Base-by-base conservation (phyloP, 202 grass and related monocot species). In the Dendrocalamus latiflorus region DNA sequence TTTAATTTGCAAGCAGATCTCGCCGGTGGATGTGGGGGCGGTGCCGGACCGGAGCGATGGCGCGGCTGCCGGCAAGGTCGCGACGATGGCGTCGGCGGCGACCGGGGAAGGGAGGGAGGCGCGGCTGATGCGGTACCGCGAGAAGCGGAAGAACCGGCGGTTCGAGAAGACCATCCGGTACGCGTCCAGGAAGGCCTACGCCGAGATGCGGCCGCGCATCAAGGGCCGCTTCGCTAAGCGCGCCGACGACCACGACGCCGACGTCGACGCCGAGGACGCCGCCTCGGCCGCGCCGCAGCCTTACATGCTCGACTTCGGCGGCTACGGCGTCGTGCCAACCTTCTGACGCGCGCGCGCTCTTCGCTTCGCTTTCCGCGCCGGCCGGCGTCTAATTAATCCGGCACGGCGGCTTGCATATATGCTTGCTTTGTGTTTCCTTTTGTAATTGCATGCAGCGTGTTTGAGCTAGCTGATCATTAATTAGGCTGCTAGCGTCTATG, bases 111-210 rank as follows among this genome's bases (percentile, higher is more conserved):
- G 79, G 83, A 80, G 89, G 78, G 85, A 88, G 82, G 91, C 91
- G 18, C 88, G 91, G 62, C 88, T 97, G 76, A 88, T 94, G 87
- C 81, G 91, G 8, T 97, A 97, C 91, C 87, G 94, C 25, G 91
- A 94, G 91, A 94, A 97, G 87, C 74, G 94, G 9, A 97, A 97
- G 91, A 91, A 83, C 61, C 66, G 94, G 56, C 70, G 83, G 47
- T 97, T 97, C 82, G 91, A 88, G 87, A 97, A 94, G 89, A 97
- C 91, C 25, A 91, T 94, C 77, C 89, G 91, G 25, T 91, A 97
- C 66, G 91, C 91, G 74, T 94, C 94, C 8, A 81, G 94, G n/a
- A 97, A 97, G 82, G 91, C 94, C 15, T 97, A 94, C 56, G 94
- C 94, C 34, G 94, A 97, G 87, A 54, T 76, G 49, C 64, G 94